phyloP scores from a whole-genome alignment of 345 rosid genomes.

The Populus davidiana region DNA sequence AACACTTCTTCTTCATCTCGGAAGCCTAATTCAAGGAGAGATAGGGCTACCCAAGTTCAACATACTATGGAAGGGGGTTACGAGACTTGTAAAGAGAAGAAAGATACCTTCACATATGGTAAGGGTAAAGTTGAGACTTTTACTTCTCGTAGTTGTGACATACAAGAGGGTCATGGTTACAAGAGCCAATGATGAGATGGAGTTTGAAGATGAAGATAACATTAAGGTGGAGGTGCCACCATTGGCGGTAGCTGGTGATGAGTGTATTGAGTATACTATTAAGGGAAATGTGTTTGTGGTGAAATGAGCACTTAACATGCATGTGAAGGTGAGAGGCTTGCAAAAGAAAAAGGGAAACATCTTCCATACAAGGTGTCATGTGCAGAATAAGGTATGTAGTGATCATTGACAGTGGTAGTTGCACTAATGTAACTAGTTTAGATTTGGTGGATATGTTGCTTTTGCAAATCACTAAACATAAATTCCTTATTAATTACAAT shows the following conservation, averaged over 20 bases:
- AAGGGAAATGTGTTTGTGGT: neutral
- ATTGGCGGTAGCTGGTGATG: neutral
- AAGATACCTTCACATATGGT: neutral
- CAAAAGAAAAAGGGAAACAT: neutral
- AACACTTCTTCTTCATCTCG: neutral
- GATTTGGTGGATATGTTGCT: neutral
- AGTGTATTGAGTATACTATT: neutral
- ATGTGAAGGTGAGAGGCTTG: neutral
- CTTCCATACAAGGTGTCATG: neutral
- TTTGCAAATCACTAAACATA: neutral
- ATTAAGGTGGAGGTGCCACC: neutral
- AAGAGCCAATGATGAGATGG: neutral
- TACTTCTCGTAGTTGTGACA: neutral
- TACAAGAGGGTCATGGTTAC: neutral
- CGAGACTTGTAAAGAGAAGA: neutral
- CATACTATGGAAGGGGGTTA: neutral
- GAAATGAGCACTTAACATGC: neutral
- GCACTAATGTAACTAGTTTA: neutral
- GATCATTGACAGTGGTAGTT: neutral
- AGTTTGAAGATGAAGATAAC: neutral
- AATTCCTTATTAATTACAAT: neutral
- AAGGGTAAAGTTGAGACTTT: neutral
- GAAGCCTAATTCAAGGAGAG: neutral
- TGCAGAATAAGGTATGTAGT: neutral
- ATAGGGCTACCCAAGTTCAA: neutral